Conservation (phyloP, 495 filamentous ascomycete genomes). For the Aspergillus steynii region DNA sequence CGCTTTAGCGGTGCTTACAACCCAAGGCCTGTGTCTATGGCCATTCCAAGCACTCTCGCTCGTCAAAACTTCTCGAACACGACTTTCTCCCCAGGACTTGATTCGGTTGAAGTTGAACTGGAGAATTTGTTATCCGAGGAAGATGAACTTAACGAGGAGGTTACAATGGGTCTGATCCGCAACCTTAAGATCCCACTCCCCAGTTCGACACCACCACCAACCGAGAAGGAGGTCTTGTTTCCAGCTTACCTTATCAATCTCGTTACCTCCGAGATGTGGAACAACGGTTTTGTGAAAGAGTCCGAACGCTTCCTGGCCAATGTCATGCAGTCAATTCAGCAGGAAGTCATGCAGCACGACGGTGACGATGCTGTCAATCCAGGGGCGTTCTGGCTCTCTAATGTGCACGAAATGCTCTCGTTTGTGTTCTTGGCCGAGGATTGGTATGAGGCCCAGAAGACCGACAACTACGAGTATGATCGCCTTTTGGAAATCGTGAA, state of each 20-base stretch:
- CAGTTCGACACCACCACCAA: conserved; percentile 77
- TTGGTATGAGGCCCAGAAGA: conserved; percentile 99
- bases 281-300: conserved; percentile 99
- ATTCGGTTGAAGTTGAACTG: conserved; percentile 90
- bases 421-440: conserved; percentile 99
- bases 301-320: conserved; percentile 98
- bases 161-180: conserved; percentile 90
- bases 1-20: conserved; percentile 90
- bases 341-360: conserved; percentile 98
- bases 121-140: conserved; percentile 93
- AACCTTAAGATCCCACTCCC: conserved; percentile 94
- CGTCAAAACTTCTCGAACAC: conserved; percentile 66
- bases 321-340: conserved; percentile 99
- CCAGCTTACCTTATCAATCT: conserved; percentile 98
- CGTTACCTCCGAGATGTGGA: conserved; percentile 99
- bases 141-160: conserved; percentile 92
- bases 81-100: conserved; percentile 72
- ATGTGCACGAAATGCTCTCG: conserved; percentile 99
- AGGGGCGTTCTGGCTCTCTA: conserved; percentile 98
- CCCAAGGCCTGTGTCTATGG: conserved; percentile 94
- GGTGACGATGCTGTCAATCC: conserved; percentile 97
- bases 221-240: conserved; percentile 98
- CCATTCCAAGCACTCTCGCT: conserved; percentile 63
- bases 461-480: conserved; percentile 98
- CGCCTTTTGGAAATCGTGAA: conserved; percentile 97